Conservation (phyloP, 495 filamentous ascomycete genomes). For the Tetracladium setigerum region DNA sequence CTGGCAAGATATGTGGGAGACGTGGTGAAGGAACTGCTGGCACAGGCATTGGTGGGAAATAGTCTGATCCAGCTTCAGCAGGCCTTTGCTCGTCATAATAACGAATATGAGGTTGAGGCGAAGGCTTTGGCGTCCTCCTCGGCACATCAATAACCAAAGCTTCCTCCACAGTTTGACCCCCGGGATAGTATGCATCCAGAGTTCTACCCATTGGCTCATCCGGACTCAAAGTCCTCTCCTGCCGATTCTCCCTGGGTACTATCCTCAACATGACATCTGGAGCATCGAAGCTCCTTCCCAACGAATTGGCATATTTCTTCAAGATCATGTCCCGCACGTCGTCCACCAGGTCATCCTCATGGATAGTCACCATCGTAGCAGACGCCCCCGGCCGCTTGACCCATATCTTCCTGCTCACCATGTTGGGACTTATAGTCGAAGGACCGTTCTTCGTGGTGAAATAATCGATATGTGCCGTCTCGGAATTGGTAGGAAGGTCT, state of each 20-base stretch:
- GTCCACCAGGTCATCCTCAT: slow-evolving; percentile 87
- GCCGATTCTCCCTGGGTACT: slow-evolving; percentile 31
- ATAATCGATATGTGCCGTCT: slow-evolving; percentile 25
- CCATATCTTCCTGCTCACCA: slow-evolving; percentile 70
- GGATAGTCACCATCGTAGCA: slow-evolving; percentile 77
- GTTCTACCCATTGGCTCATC: slow-evolving; percentile 77
- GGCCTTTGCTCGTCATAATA: slow-evolving; percentile 61
- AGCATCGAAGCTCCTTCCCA: slow-evolving; percentile 81
- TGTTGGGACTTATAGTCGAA: slow-evolving; percentile 31
- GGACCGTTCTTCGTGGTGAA: slow-evolving; percentile 26
- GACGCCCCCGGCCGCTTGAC: slow-evolving; percentile 80
- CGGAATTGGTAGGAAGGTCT: slow-evolving; percentile 23
- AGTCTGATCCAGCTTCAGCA: slow-evolving; percentile 68
- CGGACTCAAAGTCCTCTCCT: slow-evolving; percentile 68
- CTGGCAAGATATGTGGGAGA: slow-evolving; percentile 28
- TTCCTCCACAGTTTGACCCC: slow-evolving; percentile 83
- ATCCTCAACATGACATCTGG: slow-evolving; percentile 77
- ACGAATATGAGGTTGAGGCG: slow-evolving; percentile 43
- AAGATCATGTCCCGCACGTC: slow-evolving; percentile 91
- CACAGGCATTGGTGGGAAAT: slow-evolving; percentile 81
- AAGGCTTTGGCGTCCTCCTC: slow-evolving; percentile 77
- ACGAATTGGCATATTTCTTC: slow-evolving; percentile 85
- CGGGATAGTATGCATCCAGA: slow-evolving; percentile 80
- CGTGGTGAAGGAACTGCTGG: slow-evolving; percentile 32
- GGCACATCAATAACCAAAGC: slow-evolving; percentile 89